phyloP scores from a whole-genome alignment of 257 asterid genomes.

The Thymus mandschuricus region DNA sequence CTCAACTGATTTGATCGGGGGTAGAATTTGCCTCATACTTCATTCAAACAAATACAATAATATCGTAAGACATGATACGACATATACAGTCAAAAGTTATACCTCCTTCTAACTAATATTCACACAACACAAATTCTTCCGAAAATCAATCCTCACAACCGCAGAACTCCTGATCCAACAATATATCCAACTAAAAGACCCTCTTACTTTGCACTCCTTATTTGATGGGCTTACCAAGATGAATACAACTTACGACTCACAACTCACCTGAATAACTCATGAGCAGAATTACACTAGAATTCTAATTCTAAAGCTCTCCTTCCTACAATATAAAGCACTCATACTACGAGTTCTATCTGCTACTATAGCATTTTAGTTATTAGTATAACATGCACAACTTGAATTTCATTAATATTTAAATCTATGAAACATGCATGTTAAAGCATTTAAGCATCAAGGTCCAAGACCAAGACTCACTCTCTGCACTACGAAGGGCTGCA shows the following conservation, averaged over 20 bases:
- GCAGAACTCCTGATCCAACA: conserved; percentile 1
- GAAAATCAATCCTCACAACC: too few species aligned
- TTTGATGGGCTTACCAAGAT: not conserved
- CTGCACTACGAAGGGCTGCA: conserved; percentile 95
- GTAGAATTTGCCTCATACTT: too few species aligned
- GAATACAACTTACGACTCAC: not conserved
- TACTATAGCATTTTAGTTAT: not conserved
- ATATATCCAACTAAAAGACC: not conserved
- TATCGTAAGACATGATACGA: too few species aligned
- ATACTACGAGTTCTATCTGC: not conserved
- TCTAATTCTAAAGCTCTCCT: not conserved
- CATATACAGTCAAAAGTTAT: too few species aligned
- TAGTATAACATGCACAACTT: not conserved
- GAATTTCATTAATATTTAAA: conserved; percentile 7
- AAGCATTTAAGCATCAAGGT: conserved; percentile 18
- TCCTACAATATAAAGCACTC: not conserved
- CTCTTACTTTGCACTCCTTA: not conserved
- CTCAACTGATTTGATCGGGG: too few species aligned
- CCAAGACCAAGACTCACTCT: conserved; percentile 62
- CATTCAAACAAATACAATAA: too few species aligned
- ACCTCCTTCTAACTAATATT: too few species aligned
- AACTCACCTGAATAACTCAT: not conserved
- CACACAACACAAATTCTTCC: too few species aligned
- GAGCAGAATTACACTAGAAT: conserved; percentile 13
- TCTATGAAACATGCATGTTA: not conserved